Evolutionary conservation across 495 filamentous ascomycete genomes (phyloP).

Genomic region (Chlorociboria aeruginascens): DNA sequence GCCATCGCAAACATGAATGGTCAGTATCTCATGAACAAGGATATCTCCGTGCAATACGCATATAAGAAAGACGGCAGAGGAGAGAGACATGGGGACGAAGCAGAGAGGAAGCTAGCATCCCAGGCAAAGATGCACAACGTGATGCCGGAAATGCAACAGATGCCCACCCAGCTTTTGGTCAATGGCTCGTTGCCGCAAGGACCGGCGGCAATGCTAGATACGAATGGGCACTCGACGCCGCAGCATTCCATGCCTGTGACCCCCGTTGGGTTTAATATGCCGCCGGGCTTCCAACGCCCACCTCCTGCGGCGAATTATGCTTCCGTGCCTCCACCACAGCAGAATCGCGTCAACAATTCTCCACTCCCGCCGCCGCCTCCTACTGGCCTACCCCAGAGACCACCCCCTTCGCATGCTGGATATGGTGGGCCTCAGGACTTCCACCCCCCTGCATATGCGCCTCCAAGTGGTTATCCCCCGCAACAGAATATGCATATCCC

Average conservation of each 20-base stretch:
- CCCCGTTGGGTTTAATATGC: slow-evolving; percentile 20
- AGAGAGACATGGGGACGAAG: slow-evolving; percentile 89
- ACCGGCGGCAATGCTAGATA: slow-evolving; percentile 22
- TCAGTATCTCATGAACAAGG: slow-evolving; percentile 94
- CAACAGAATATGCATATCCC: slow-evolving; percentile 10
- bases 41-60: slow-evolving; percentile 90
- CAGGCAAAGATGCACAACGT: slow-evolving; percentile 94
- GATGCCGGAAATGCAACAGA: slow-evolving; percentile 52
- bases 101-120: slow-evolving; percentile 83
- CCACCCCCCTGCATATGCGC: slow-evolving; percentile 29
- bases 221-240: slow-evolving; percentile 17
- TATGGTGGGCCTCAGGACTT: slow-evolving; percentile 70
- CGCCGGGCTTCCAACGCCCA: slow-evolving; percentile 33
- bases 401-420: slow-evolving; percentile 64
- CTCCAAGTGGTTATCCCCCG: slow-evolving; percentile 9
- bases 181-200: slow-evolving; percentile 12
- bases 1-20: slow-evolving; percentile 90
- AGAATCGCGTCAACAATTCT: slow-evolving; percentile 17
- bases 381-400: slow-evolving; percentile 64
- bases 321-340: slow-evolving; percentile 15
- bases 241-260: slow-evolving; percentile 16
- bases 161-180: slow-evolving; percentile 30
- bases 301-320: slow-evolving; percentile 22
- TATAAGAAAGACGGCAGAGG: slow-evolving; percentile 99
- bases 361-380: slow-evolving; percentile 49